phyloP scores from a whole-genome alignment of 2,329 filamentous ascomycete genomes.

The Talaromyces piceae region DNA sequence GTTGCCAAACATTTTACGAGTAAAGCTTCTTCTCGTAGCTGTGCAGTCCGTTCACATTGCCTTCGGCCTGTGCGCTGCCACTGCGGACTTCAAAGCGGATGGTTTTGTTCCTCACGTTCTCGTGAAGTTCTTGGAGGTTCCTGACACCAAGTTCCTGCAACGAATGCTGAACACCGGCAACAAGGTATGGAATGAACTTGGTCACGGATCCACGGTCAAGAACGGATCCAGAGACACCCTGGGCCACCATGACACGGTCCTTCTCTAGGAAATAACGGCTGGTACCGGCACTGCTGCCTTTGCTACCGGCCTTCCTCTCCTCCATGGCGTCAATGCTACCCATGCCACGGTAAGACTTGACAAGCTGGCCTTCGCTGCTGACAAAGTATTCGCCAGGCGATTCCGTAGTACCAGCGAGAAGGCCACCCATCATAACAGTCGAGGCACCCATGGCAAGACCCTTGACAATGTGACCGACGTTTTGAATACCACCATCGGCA shows the following conservation, averaged over 20 bases:
- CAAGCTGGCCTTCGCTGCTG: slow-evolving; percentile 90
- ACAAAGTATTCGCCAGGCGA: slow-evolving; percentile 96
- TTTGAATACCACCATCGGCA: slow-evolving; percentile 95
- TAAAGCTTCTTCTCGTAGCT: slow-evolving; percentile 99
- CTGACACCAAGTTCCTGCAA: slow-evolving; percentile 89
- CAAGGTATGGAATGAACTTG: slow-evolving; percentile 93
- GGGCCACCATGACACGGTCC: slow-evolving; percentile 86
- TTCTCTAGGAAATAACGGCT: slow-evolving; percentile 98
- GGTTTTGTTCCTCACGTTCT: slow-evolving; percentile 63
- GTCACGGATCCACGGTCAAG: slow-evolving; percentile 63
- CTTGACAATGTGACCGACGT: slow-evolving; percentile 98
- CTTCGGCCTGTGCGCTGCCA: slow-evolving; percentile 89
- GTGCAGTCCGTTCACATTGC: slow-evolving; percentile 92
- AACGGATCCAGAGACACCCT: slow-evolving; percentile 77
- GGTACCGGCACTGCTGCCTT: slow-evolving; percentile 80
- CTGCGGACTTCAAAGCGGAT: slow-evolving; percentile 93
- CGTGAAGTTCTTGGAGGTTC: slow-evolving; percentile 70
- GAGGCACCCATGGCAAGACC: slow-evolving; percentile 88
- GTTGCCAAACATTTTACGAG: slow-evolving; percentile 49
- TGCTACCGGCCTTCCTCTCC: slow-evolving; percentile 83
- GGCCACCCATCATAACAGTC: slow-evolving; percentile 98
- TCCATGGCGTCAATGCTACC: slow-evolving; percentile 99
- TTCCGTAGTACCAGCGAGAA: slow-evolving; percentile 93
- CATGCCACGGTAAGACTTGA: slow-evolving; percentile 99
- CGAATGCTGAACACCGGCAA: slow-evolving; percentile 93